Evolutionary conservation across 768 basidiomycete species (phyloP), one percentile per base, ranked within the genome.

Genomic region (Lactarius akahatsu): DNA sequence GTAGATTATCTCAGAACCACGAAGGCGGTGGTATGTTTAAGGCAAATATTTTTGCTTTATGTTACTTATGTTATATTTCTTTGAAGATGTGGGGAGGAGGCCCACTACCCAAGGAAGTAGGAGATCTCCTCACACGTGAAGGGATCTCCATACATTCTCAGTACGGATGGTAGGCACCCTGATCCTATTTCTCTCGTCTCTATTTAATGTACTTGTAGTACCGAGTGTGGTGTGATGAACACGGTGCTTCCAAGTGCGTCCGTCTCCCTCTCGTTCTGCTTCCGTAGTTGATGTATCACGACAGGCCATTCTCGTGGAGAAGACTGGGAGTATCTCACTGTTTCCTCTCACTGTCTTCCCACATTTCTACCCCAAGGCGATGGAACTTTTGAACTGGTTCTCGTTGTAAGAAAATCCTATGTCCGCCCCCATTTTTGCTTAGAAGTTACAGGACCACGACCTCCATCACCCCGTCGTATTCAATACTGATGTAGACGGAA

Each of bases 401-500:
- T 73, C 23, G 45, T 72, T 11, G 72, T 73, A 55, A 38, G 72
- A 45, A n/a, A 8, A 15, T 56, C 47, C 16, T 56, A 13, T 13
- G 9, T 13, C 26, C 26, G 23, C 10, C 32, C 30, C 20, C 7
- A 10, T 47, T 38, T 41, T 32, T 43, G 18, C 56, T 69, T 28
- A 64, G 16, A 56, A 18, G 3, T 66, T 32, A 15, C 38, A 73
- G 73, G 47, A 68, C 11, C 72, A 72, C 30, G 71, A 73, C 18
- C 43, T 55, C 4, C 70, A 71, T 52, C 68, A 67, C 30, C 72
- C 72, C 18, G 58, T 67, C 30, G 63, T 71, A 41, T 58, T 76
- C 55, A 83, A 83, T 68, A 59, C 74, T 11, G 69, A 74, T 57
- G 59, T 79, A 1, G 70, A 77, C 1, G 83, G 81, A 2, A 68